Conservation (phyloP, 495 filamentous ascomycete species). For the Neurospora sublineolata region DNA sequence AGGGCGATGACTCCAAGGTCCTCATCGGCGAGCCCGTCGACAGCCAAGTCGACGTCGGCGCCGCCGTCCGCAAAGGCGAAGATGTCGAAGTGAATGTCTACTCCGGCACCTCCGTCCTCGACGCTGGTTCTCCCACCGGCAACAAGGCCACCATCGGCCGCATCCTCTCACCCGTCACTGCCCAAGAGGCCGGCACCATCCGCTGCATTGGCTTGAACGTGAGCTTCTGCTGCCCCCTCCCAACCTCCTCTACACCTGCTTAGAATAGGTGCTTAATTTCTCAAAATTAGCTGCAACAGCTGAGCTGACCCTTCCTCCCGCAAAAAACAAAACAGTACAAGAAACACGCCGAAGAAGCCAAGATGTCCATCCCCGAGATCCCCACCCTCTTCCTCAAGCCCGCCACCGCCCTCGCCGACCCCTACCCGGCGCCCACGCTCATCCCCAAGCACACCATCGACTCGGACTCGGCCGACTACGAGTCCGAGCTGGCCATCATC, state of each 20-base stretch:
- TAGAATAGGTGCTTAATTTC: neutral
- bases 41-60: slow-evolving; percentile 40
- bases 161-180: slow-evolving; percentile 44
- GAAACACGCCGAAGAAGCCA: slow-evolving; percentile 34
- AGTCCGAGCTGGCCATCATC: slow-evolving; percentile 37
- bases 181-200: slow-evolving; percentile 34
- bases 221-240: neutral
- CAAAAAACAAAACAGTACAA: slow-evolving; percentile 34
- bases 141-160: slow-evolving; percentile 38
- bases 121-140: slow-evolving; percentile 37
- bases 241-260: neutral
- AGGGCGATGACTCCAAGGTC: slow-evolving; percentile 36
- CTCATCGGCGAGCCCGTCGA: slow-evolving; percentile 48
- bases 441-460: slow-evolving; percentile 33
- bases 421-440: slow-evolving; percentile 34
- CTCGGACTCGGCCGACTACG: slow-evolving; percentile 32
- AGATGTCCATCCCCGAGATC: slow-evolving; percentile 32
- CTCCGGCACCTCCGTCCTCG: slow-evolving; percentile 44
- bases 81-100: slow-evolving; percentile 44
- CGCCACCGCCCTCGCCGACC: slow-evolving; percentile 29
- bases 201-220: slow-evolving; percentile 39
- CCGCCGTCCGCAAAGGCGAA: slow-evolving; percentile 41
- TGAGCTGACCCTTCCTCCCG: neutral
- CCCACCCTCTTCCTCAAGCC: slow-evolving; percentile 38
- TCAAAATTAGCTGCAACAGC: neutral